A percentile compares a stretch with the other conserved stretches of the same genome.
These are phyloP conservation scores for Prototheca wickerhamii DNA, from an alignment of 163 green algal genomes.

Conservation along the genomic window DNA sequence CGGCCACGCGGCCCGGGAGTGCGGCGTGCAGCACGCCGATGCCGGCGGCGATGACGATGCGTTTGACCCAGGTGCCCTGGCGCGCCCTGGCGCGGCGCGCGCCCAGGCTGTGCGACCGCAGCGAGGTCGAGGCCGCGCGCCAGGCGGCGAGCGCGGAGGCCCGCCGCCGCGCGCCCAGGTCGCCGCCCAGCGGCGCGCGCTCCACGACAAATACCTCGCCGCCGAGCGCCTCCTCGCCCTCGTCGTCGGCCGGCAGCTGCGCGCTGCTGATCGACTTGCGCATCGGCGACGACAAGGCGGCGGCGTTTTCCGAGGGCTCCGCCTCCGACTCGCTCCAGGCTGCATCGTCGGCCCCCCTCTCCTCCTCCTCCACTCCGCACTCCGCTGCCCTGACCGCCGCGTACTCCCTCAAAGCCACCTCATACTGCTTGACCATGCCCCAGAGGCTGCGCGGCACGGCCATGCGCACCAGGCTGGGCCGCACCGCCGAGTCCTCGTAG, in stretches of 20 bases:
- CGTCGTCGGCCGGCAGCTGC: no score
- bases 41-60: slow-evolving; percentile 6
- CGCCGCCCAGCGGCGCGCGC: neutral
- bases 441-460: slow-evolving; percentile 61
- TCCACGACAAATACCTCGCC: no score
- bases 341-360: no score
- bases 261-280: no score
- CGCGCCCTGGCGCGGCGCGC: neutral
- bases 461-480: slow-evolving; percentile 52
- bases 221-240: no score
- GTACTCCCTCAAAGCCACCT: slow-evolving; percentile 10
- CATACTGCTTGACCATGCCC: slow-evolving; percentile 41
- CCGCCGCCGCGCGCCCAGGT: neutral
- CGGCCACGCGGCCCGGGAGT: neutral
- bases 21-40: slow-evolving; percentile 3
- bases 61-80: neutral
- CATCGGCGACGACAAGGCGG: neutral
- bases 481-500: slow-evolving; percentile 62
- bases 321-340: neutral
- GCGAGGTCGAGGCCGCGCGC: neutral
- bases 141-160: neutral
- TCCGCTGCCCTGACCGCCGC: neutral
- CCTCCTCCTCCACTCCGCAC: neutral
- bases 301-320: neutral
- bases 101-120: neutral